phyloP scores from a whole-genome alignment of 768 basidiomycete genomes.

The Suillus spraguei region DNA sequence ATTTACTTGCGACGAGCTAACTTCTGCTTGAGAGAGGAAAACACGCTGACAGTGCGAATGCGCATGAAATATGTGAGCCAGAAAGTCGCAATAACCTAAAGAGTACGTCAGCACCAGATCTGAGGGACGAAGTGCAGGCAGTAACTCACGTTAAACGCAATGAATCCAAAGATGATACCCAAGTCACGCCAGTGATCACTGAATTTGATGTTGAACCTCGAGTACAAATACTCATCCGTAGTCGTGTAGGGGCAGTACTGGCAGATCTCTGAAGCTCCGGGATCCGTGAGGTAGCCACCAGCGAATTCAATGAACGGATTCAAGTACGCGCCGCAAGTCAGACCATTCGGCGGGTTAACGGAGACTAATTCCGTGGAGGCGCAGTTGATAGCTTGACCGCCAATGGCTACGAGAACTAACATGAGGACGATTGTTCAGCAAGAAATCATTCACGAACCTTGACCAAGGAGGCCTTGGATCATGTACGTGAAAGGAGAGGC shows the following conservation, averaged over 20 bases:
- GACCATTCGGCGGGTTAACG: slow-evolving; percentile 48
- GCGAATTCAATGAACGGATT: slow-evolving; percentile 38
- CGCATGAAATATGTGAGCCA: slow-evolving; percentile 30
- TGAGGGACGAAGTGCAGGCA: neutral
- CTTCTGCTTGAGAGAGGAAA: slow-evolving; percentile 5
- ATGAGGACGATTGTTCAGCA: neutral
- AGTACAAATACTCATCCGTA: slow-evolving; percentile 52
- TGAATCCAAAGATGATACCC: slow-evolving; percentile 46
- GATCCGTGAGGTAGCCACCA: slow-evolving; percentile 52
- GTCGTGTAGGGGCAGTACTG: slow-evolving; percentile 57
- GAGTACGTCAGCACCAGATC: neutral
- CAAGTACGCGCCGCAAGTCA: slow-evolving; percentile 51
- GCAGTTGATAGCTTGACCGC: slow-evolving; percentile 53
- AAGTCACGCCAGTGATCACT: slow-evolving; percentile 49
- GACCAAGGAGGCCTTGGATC: slow-evolving; percentile 47
- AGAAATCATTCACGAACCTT: slow-evolving; percentile 39
- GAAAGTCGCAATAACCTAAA: slow-evolving; percentile 24
- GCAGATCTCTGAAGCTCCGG: slow-evolving; percentile 41
- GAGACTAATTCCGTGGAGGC: slow-evolving; percentile 59
- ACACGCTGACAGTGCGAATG: slow-evolving; percentile 23
- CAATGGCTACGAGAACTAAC: slow-evolving; percentile 45
- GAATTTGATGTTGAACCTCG: slow-evolving; percentile 62
- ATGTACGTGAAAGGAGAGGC: slow-evolving; percentile 58
- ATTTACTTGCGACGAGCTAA: neutral
- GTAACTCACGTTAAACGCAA: slow-evolving; percentile 45